Conservation (phyloP, 306 rosid genomes). For the Rosa persica region DNA sequence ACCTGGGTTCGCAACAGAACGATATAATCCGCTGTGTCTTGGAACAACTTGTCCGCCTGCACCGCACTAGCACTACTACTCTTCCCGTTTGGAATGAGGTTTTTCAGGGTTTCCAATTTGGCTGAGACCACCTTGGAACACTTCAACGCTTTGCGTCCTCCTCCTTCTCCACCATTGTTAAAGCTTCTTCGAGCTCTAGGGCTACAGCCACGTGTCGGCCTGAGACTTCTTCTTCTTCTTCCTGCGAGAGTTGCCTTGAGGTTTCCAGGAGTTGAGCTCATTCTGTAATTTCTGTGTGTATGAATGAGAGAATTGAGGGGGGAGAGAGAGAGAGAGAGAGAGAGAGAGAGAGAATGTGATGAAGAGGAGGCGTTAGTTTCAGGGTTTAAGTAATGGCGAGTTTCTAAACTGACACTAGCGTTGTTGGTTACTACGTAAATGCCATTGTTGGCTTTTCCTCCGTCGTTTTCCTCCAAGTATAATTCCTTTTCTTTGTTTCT, state of each 20-base stretch:
- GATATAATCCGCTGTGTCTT: constrained; percentile 89
- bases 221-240: constrained; percentile 33
- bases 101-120: constrained; percentile 61
- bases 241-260: constrained; percentile 41
- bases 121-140: constrained; percentile 53
- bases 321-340: constrained; percentile 12
- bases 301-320: neutral
- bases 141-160: constrained; percentile 17
- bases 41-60: constrained; percentile 58
- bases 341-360: constrained; percentile 6
- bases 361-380: constrained; percentile 11
- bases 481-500: neutral
- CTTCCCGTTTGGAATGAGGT: constrained; percentile 54
- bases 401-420: constrained; percentile 34
- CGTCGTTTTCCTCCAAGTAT: constrained; percentile 15
- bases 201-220: constrained; percentile 13
- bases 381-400: constrained; percentile 59
- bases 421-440: constrained; percentile 39
- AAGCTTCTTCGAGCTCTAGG: constrained; percentile 36
- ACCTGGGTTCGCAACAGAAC: constrained; percentile 60
- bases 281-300: constrained; percentile 13
- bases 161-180: constrained; percentile 32
- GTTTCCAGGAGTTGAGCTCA: constrained; percentile 50
- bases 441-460: constrained; percentile 36
- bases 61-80: neutral